Base-by-base conservation (phyloP, 768 basidiomycete genomes). In the Leccinum boreale region DNA sequence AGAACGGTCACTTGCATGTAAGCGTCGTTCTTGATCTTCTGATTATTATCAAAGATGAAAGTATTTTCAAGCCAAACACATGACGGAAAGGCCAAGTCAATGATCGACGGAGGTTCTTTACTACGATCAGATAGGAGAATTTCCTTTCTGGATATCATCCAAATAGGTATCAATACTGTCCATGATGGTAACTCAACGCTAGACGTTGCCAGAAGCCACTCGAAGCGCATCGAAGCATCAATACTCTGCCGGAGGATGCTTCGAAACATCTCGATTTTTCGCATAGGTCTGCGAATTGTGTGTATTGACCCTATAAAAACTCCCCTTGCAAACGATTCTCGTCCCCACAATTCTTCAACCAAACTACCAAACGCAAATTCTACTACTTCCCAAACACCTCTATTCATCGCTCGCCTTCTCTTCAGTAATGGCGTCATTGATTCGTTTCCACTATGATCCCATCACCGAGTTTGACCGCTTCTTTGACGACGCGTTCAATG, bases 381-480 rank as follows among this genome's bases (percentile, higher is more conserved):
- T 9, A 23, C 28, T 35, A 35, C 33, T 15, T 7, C 14, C 17
- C 56, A 29, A 52, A 29, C 28, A 52, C 4, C 19, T 44, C 29
- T 23, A 26, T 23, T 14, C 2, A 45, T 15, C 29, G 2, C 15
- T 28, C 10, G 12, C 21, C 74, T 11, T 64, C 9, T 46, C 24
- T 14, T 11, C 7, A 47, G n/a, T 10, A 26, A 50, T 26, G 54
- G 15, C 50, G 5, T 54, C 55, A 9, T 42, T 65, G 50, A 51
- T 50, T n/a, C 56, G n/a, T 23, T 57, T 46, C 47, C 42, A 53
- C 36, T 64, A 54, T n/a, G 48, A 51, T 36, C 54, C 56, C 1
- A 21, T 49, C 39, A 3, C 49, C 5, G 36, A 39, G 19, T 46
- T 62, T 2, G 42, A 53, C 12, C 21, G 31, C 10, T 31, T 58